Evolutionary conservation across 345 rosid species (phyloP).

Genomic region (Iberis pinnata): DNA sequence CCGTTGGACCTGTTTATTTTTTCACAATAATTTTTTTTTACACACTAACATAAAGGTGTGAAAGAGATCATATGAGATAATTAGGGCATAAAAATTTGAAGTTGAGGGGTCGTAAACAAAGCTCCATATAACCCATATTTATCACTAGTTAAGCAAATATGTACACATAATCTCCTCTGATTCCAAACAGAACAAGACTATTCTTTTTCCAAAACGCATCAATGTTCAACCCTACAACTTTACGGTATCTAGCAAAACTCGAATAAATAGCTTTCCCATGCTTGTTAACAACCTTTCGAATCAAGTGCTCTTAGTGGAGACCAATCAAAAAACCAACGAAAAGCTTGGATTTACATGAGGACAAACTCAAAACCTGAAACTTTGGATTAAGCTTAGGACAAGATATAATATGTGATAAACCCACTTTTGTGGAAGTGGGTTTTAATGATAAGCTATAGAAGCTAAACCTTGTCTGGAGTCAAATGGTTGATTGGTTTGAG

Average conservation of each 20-base stretch:
- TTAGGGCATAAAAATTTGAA: too few relatives aligned
- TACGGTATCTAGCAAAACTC: slow-evolving; percentile 52
- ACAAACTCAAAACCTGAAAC: slow-evolving; percentile 19
- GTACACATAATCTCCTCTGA: slow-evolving; percentile 57
- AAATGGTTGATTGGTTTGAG: slow-evolving; percentile 30
- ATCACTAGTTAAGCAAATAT: too few relatives aligned
- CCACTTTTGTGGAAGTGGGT: slow-evolving; percentile 32
- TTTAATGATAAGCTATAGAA: slow-evolving; percentile 28
- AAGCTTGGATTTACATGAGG: slow-evolving; percentile 18
- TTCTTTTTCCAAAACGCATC: slow-evolving; percentile 76
- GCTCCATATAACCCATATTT: too few relatives aligned
- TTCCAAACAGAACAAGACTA: slow-evolving; percentile 57
- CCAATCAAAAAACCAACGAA: slow-evolving; percentile 37
- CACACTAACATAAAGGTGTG: too few relatives aligned
- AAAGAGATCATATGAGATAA: too few relatives aligned
- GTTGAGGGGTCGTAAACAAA: too few relatives aligned
- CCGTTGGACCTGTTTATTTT: too few relatives aligned
- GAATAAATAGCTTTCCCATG: slow-evolving; percentile 49
- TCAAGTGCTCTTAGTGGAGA: slow-evolving; percentile 36
- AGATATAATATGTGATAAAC: slow-evolving; percentile 41
- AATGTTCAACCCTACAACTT: slow-evolving; percentile 68
- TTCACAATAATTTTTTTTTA: too few relatives aligned
- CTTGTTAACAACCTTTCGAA: slow-evolving; percentile 46
- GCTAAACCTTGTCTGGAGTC: slow-evolving; percentile 19
- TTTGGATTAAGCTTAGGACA: slow-evolving; percentile 20